These are phyloP conservation scores for Carex pumila DNA, from an alignment of 176 grass and related monocot genomes.

Conservation along the genomic window DNA sequence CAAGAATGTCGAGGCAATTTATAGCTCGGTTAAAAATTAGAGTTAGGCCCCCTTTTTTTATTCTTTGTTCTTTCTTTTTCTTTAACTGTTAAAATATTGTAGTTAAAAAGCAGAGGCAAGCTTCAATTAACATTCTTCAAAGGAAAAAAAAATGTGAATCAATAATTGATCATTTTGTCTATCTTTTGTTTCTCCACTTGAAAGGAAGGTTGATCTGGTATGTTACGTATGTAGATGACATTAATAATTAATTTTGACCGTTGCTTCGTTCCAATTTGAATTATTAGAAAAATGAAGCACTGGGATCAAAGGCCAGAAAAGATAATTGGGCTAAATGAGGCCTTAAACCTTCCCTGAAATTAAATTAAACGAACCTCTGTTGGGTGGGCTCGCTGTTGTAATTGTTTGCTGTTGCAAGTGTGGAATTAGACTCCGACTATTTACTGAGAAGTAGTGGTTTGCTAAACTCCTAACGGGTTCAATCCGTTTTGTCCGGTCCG, in stretches of 20 bases:
- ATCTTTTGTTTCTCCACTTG: neutral
- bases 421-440: too few species aligned
- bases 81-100: slow-evolving; percentile 11
- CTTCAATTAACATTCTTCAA: slow-evolving; percentile 2
- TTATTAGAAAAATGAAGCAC: too few species aligned
- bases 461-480: too few species aligned
- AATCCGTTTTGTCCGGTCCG: too few species aligned
- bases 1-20: neutral
- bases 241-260: neutral
- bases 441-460: too few species aligned
- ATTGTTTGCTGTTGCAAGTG: too few species aligned
- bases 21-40: neutral
- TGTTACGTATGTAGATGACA: neutral
- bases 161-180: neutral
- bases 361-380: too few species aligned
- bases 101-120: slow-evolving; percentile 11
- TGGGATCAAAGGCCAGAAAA: too few species aligned
- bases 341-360: too few species aligned
- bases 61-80: neutral
- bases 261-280: too few species aligned
- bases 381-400: too few species aligned
- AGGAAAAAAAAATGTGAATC: slow-evolving; percentile 1
- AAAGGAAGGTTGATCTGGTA: neutral
- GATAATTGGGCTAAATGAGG: too few species aligned
- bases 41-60: neutral